These are phyloP conservation scores for Cryptosporidium sp. DNA, from an alignment of 169 alveolate species.

Conservation along the genomic window DNA sequence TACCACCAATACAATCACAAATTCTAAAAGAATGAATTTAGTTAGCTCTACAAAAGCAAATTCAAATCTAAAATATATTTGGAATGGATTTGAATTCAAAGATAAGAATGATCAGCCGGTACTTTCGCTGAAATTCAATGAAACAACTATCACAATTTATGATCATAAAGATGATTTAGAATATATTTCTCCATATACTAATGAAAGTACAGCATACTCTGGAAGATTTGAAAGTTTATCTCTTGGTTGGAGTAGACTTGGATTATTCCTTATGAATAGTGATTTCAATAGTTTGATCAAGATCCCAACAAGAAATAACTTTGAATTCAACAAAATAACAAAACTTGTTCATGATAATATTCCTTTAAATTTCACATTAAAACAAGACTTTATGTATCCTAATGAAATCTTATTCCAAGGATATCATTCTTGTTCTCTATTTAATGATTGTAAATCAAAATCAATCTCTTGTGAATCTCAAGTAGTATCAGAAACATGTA, in stretches of 20 bases:
- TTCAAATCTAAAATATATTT: neutral
- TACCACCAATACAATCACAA: too few species aligned
- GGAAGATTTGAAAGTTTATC: constrained; percentile 13
- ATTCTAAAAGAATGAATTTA: neutral
- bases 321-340: neutral
- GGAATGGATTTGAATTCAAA: constrained; percentile 5
- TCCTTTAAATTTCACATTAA: neutral
- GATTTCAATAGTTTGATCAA: neutral
- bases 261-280: constrained; percentile 5
- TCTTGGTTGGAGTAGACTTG: constrained; percentile 41
- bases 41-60: neutral
- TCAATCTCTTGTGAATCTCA: constrained; percentile 14
- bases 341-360: neutral
- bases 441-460: neutral
- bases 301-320: constrained; percentile 58
- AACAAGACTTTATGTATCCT: neutral
- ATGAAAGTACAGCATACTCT: constrained; percentile 19
- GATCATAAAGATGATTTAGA: constrained; percentile 23
- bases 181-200: constrained; percentile 22
- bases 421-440: constrained; percentile 17
- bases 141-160: constrained; percentile 33
- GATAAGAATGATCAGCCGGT: constrained; percentile 1
- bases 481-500: constrained; percentile 11
- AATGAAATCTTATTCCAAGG: constrained; percentile 7
- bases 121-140: constrained; percentile 30